Conservation (phyloP, 2,329 filamentous ascomycete species). For the Aplosporella prunicola region DNA sequence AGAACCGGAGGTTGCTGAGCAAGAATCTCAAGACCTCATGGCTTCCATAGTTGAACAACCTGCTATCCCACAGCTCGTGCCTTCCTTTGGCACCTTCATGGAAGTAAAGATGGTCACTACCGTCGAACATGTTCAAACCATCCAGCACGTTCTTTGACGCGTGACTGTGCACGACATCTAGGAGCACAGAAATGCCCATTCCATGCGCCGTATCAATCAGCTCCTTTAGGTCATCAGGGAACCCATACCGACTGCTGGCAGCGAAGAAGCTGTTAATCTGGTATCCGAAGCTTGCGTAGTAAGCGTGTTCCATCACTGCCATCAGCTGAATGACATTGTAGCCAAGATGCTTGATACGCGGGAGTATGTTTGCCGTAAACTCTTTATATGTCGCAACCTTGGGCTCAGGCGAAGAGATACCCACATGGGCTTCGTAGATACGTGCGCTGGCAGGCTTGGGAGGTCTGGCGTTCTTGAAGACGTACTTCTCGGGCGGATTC, state of each 20-base stretch:
- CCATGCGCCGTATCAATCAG: constrained; percentile 90
- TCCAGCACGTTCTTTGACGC: constrained; percentile 96
- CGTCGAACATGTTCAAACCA: constrained; percentile 92
- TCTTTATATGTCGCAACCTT: constrained; percentile 93
- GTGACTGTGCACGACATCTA: constrained; percentile 96
- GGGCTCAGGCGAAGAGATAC: constrained; percentile 85
- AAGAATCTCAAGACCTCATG: constrained; percentile 95
- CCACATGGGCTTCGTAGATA: constrained; percentile 97
- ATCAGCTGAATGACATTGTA: constrained; percentile 98
- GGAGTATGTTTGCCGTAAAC: constrained; percentile 86
- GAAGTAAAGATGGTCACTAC: constrained; percentile 92
- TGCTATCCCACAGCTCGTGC: constrained; percentile 92
- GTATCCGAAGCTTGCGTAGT: constrained; percentile 98
- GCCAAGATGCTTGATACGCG: constrained; percentile 77
- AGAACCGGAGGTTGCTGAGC: constrained; percentile 89
- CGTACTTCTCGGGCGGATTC: constrained; percentile 85
- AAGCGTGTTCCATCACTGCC: constrained; percentile 99
- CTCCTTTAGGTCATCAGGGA: constrained; percentile 91
- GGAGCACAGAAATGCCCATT: constrained; percentile 78
- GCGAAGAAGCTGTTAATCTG: constrained; percentile 99
- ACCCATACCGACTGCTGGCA: constrained; percentile 87
- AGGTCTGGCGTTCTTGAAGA: constrained; percentile 74
- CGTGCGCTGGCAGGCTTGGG: constrained; percentile 77
- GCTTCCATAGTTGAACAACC: constrained; percentile 91
- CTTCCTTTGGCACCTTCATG: constrained; percentile 74